Percentiles rank a stretch among this genome's conserved stretches.
These are phyloP conservation scores for Domatiomyces catenatus DNA, from an alignment of 2,329 filamentous ascomycete genomes.

Conservation along the genomic window DNA sequence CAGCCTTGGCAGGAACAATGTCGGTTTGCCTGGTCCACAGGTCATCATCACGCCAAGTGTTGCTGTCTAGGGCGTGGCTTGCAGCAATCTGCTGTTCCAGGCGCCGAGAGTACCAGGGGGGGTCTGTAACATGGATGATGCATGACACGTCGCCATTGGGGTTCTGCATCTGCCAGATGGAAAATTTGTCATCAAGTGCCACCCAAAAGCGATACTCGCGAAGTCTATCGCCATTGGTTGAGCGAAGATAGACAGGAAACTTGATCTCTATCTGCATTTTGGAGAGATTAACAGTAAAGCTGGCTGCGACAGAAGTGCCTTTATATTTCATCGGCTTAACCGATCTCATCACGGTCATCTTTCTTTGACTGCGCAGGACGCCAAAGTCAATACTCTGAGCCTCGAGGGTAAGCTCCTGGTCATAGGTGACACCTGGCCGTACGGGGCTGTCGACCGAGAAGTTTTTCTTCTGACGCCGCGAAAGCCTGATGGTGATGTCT, in stretches of 20 bases:
- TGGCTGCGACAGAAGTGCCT: conserved; percentile 18
- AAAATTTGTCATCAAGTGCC: conserved; percentile 15
- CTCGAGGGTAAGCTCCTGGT: conserved; percentile 8
- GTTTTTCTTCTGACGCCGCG: neutral
- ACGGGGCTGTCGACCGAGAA: conserved; percentile 9
- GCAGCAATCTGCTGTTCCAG: conserved; percentile 13
- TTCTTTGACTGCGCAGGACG: conserved; percentile 5
- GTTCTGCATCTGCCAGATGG: conserved; percentile 2
- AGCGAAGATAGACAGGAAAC: conserved; percentile 23
- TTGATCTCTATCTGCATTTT: conserved; percentile 27
- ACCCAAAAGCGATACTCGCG: conserved; percentile 15
- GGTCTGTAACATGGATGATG: conserved; percentile 12
- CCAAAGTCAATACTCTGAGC: conserved; percentile 13
- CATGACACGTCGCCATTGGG: conserved; percentile 1
- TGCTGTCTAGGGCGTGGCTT: conserved; percentile 29
- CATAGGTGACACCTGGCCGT: conserved; percentile 9
- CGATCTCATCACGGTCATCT: conserved; percentile 12
- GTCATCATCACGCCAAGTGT: conserved; percentile 41
- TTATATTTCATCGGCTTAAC: conserved; percentile 11
- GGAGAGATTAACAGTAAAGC: conserved; percentile 28
- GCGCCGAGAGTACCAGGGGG: conserved; percentile 15
- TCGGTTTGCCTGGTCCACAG: conserved; percentile 51
- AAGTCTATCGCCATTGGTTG: conserved; percentile 4
- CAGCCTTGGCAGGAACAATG: conserved; percentile 34
- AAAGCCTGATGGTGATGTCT: neutral